Base-by-base conservation (phyloP, 2,329 filamentous ascomycete genomes). In the Cladophialophora immunda region DNA sequence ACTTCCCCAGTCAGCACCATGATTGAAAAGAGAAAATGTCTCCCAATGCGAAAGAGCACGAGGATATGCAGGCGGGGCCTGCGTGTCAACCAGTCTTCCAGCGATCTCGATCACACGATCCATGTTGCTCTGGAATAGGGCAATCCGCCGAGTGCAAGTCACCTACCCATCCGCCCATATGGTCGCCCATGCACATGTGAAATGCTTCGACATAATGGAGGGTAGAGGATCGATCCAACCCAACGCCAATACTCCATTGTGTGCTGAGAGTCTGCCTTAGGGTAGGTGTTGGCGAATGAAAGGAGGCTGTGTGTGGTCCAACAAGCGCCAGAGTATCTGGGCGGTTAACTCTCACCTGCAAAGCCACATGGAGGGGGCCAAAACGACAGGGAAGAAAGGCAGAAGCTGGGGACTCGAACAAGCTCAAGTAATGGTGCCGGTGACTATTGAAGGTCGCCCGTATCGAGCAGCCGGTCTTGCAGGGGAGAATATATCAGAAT, bases 291-390 rank as follows among this genome's bases (percentile, higher is more conserved):
- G 61, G 56, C 65, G 65, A 66, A 68, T 66, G 17, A 59, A 53
- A 19, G n/a, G 19, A 45, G 27, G 32, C 38, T 27, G 50, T 50
- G 27, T 47, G 60, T 61, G 59, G 63, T 54, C 61, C 65, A 67
- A 66, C 66, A 70, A 68, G 68, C 68, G 68, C 68, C 66, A 60
- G 57, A 68, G 65, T 30, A 59, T 61, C 32, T 54, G 32, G 66
- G 68, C 68, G 68, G 66, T 66, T 70, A 70, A 66, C 67, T 63
- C 57, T 53, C 41, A 22, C 17, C 29, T 27, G 53, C 34, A 54
- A 66, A 41, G 63, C 66, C 68, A 68, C 59, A n/a, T n/a, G n/a
- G 32, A 22, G 30, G 64, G 22, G 57, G 52, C 58, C 58, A 58
- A 56, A 25, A 45, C 29, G 36, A 56, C 62, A 38, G 25, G 58